Base-by-base conservation (phyloP, 371 early-diverging fungal species). In the Actinomucor elegans region DNA sequence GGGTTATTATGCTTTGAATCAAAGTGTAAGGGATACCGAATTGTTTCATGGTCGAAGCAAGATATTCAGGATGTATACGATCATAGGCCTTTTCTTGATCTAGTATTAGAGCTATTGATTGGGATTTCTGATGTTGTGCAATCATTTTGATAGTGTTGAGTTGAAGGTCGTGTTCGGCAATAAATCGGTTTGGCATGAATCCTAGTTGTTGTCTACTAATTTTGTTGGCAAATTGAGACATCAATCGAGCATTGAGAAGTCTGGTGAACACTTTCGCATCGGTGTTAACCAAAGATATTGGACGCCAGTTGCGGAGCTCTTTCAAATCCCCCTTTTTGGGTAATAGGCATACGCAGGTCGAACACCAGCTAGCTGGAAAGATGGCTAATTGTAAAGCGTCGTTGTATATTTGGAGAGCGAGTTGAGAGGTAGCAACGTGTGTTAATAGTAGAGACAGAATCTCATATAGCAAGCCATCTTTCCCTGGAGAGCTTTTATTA, bases 361-460 rank as follows among this genome's bases (percentile, higher is more conserved):
- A 21, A 1, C 28, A 12, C 72, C 72, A 76, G 0, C 61, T 51
- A 0, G 6, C 2, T 21, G 69, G 71, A n/a, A 61, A 57, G 5
- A 20, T 0, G 14, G 35, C 40, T 2, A 34, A 12, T 0, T 0
- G 4, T 0, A 69, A 40, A 1, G 72, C 72, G 1, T 57, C 40
- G n/a, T 62, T 62, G 5, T 59, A 55, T 0, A 76, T 55, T 21
- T 47, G 0, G 4, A 17, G 1, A 44, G 40, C 4, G 28, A 59
- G 6, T 20, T 17, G 0, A 12, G 2, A 3, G n/a, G n/a, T n/a
- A n/a, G 43, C 24, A 8, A 42, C n/a, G 5, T n/a, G n/a, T n/a
- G n/a, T n/a, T n/a, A n/a, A n/a, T n/a, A n/a, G n/a, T n/a, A n/a
- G n/a, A n/a, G n/a, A n/a, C n/a, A n/a, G n/a, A n/a, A n/a, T n/a